Percentiles rank a stretch among this genome's conserved stretches.
Conservation (phyloP, 768 basidiomycete genomes). For the Calocybe indica region DNA sequence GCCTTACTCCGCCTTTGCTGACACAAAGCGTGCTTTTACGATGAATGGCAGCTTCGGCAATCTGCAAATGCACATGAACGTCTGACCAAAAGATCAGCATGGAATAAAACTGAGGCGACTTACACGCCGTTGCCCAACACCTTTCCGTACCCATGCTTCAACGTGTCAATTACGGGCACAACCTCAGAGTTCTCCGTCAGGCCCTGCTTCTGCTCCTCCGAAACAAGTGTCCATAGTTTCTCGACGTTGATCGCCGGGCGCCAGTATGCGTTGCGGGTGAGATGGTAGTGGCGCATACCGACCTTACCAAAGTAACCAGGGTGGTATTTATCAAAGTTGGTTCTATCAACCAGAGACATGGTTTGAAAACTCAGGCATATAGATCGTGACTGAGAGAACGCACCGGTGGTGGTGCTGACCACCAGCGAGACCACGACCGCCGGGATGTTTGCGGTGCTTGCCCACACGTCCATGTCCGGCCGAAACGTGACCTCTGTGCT, state of each 20-base stretch:
- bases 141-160: slow-evolving; percentile 82
- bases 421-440: slow-evolving; percentile 99
- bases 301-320: slow-evolving; percentile 99
- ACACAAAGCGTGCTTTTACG: slow-evolving; percentile 96
- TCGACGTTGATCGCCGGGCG: slow-evolving; percentile 97
- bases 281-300: slow-evolving; percentile 99
- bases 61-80: slow-evolving; percentile 25
- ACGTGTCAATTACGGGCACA: slow-evolving; percentile 93
- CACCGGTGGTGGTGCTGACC: slow-evolving; percentile 99
- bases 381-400: slow-evolving; percentile 21
- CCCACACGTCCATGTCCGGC: slow-evolving; percentile 99
- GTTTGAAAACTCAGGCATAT: not conserved
- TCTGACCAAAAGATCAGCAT: not conserved
- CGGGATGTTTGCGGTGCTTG: slow-evolving; percentile 99
- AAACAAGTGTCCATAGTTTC: slow-evolving; percentile 92
- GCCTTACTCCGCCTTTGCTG: slow-evolving; percentile 68
- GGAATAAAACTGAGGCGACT: slow-evolving; percentile 22
- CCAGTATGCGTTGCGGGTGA: slow-evolving; percentile 88
- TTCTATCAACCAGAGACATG: slow-evolving; percentile 37
- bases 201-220: slow-evolving; percentile 75
- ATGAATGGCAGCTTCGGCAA: slow-evolving; percentile 92
- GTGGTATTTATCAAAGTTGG: slow-evolving; percentile 99
- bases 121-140: slow-evolving; percentile 92
- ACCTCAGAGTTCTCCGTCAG: slow-evolving; percentile 69
- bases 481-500: slow-evolving; percentile 98